Evolutionary conservation across 306 rosid species (phyloP).

Genomic region (Arachis hypogaea): DNA sequence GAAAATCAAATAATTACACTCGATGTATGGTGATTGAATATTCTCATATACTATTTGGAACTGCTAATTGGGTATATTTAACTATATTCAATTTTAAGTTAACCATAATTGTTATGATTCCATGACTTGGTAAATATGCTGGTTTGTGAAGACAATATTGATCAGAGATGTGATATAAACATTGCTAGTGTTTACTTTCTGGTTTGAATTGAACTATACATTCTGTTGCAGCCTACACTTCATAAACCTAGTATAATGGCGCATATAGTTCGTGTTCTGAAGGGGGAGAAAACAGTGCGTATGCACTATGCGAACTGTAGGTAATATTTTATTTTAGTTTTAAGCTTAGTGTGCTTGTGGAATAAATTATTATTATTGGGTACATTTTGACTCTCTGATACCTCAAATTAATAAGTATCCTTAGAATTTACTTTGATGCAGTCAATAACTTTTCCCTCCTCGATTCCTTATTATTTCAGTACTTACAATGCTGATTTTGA

Average conservation of each 20-base stretch:
- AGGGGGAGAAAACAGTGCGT: conserved; percentile 95
- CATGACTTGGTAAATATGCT: background rate
- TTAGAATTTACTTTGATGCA: conserved; percentile 45
- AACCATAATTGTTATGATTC: conserved; percentile 8
- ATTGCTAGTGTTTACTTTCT: conserved; percentile 14
- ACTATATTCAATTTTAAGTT: background rate
- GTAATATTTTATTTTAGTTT: conserved; percentile 37
- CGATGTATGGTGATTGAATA: background rate
- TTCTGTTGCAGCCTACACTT: conserved; percentile 84
- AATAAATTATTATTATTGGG: background rate
- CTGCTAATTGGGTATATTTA: background rate
- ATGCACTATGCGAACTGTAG: conserved; percentile 94
- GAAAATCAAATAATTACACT: background rate
- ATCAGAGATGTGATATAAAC: conserved; percentile 6
- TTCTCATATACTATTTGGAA: conserved; percentile 19
- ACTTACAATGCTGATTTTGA: conserved; percentile 98
- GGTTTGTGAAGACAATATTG: conserved; percentile 16
- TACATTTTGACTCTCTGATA: conserved; percentile 28
- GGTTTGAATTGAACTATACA: conserved; percentile 34
- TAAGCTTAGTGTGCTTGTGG: conserved; percentile 35
- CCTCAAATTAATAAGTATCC: conserved; percentile 1
- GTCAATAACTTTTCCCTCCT: conserved; percentile 1
- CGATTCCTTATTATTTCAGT: conserved; percentile 49
- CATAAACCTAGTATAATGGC: conserved; percentile 99
- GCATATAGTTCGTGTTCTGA: conserved; percentile 82